Conservation (phyloP, 257 asterid genomes). For the Scutellaria baicalensis region DNA sequence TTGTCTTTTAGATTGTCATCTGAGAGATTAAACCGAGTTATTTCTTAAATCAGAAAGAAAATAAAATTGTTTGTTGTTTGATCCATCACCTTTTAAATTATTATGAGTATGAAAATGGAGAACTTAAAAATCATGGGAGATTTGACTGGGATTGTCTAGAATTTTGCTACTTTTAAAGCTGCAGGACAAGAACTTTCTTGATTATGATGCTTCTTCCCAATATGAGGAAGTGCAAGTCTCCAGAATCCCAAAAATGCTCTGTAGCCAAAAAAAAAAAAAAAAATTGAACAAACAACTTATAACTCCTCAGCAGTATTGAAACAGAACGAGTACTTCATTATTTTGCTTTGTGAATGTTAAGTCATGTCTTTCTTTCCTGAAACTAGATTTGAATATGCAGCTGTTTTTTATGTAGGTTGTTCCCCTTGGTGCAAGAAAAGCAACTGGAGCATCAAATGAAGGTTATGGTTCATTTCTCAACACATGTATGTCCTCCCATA, state of each 20-base stretch:
- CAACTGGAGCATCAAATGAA: conserved; percentile 72
- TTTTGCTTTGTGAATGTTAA: neutral
- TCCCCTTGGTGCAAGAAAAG: conserved; percentile 85
- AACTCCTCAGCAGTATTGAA: neutral
- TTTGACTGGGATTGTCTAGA: too few relatives aligned
- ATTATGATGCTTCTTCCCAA: neutral
- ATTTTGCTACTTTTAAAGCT: too few relatives aligned
- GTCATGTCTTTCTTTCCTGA: neutral
- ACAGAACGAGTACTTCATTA: neutral
- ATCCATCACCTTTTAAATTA: too few relatives aligned
- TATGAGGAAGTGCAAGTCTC: neutral
- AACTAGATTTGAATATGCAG: conserved; percentile 6
- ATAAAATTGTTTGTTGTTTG: too few relatives aligned
- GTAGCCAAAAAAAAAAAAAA: neutral
- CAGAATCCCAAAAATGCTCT: neutral
- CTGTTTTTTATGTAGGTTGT: conserved; percentile 62
- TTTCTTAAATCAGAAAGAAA: too few relatives aligned
- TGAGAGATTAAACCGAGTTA: too few relatives aligned
- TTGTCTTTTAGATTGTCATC: too few relatives aligned
- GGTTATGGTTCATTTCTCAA: conserved; percentile 86
- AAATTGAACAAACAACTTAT: neutral
- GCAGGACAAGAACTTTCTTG: neutral
- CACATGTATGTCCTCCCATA: neutral
- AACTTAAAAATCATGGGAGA: too few relatives aligned
- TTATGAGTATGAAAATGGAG: too few relatives aligned